A percentile compares a stretch with the other conserved stretches of the same genome.
Conservation (phyloP, 257 asterid genomes). For the Petunia secreta region DNA sequence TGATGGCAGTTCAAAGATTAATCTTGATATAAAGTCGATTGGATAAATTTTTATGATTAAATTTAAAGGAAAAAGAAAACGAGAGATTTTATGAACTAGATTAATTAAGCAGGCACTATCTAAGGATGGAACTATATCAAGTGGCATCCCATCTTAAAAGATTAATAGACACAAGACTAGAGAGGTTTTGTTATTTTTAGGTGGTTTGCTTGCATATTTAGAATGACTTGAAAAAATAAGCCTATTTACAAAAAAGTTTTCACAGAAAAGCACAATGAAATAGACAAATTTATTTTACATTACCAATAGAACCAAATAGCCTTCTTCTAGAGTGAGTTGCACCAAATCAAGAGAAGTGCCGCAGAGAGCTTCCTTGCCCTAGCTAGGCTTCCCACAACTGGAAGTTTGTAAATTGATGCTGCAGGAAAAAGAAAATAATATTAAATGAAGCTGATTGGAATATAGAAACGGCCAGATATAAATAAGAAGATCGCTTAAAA, state of each 20-base stretch:
- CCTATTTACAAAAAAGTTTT: slow-evolving; percentile 4
- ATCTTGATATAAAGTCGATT: neutral
- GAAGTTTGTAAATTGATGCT: slow-evolving; percentile 34
- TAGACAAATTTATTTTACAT: slow-evolving; percentile 24
- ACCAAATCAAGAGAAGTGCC: neutral
- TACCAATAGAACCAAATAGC: slow-evolving; percentile 22
- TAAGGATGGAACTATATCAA: neutral
- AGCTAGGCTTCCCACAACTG: slow-evolving; percentile 19
- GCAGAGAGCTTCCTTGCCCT: slow-evolving; percentile 3
- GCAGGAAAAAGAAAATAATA: slow-evolving; percentile 11
- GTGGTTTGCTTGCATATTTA: neutral
- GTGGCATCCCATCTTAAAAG: neutral
- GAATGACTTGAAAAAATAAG: neutral
- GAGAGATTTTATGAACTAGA: no score
- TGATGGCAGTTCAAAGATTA: neutral
- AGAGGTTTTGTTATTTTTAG: neutral
- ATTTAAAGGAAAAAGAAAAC: neutral
- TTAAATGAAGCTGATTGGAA: neutral
- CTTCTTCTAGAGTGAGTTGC: slow-evolving; percentile 21
- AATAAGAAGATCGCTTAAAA: neutral
- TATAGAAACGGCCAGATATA: neutral
- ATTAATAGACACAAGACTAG: neutral
- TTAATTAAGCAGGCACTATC: neutral
- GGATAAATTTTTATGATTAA: neutral
- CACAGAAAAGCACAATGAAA: slow-evolving; percentile 21